These are phyloP conservation scores for Diphasiastrum complanatum DNA, from an alignment of 83 land plant species.

Conservation along the genomic window DNA sequence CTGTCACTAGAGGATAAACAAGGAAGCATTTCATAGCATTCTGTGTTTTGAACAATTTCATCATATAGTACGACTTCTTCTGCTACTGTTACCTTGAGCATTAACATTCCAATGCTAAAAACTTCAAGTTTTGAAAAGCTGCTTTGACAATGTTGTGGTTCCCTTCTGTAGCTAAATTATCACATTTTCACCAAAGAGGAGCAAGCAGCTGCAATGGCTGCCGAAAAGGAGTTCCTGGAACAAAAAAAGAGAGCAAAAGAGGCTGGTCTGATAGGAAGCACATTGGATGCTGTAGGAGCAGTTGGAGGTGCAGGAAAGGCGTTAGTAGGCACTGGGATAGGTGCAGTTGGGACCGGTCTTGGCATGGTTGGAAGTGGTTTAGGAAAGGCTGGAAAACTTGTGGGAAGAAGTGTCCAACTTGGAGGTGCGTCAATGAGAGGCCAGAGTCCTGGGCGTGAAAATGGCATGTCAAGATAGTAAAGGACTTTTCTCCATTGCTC, in stretches of 20 bases:
- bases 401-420: too few species aligned
- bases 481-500: too few species aligned
- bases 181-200: slow-evolving; percentile 19
- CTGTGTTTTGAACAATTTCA: too few species aligned
- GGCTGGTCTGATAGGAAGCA: slow-evolving; percentile 10
- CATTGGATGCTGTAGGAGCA: slow-evolving; percentile 7
- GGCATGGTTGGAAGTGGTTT: slow-evolving; percentile 1
- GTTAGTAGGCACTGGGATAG: not conserved
- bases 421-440: too few species aligned
- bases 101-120: not conserved
- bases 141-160: not conserved
- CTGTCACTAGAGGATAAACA: too few species aligned
- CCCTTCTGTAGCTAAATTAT: slow-evolving; percentile 6
- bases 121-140: not conserved
- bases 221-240: slow-evolving; percentile 14
- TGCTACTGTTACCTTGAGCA: too few species aligned
- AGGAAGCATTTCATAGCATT: too few species aligned
- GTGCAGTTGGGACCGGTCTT: slow-evolving; percentile 10
- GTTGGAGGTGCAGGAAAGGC: slow-evolving; percentile 14
- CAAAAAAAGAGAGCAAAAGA: slow-evolving; percentile 14
- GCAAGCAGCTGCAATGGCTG: slow-evolving; percentile 24
- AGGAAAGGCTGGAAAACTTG: slow-evolving; percentile 16
- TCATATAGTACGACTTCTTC: too few species aligned
- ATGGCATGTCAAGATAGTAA: too few species aligned
- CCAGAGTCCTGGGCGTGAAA: too few species aligned